Percentiles rank a stretch among this genome's conserved stretches.
Conservation (phyloP, 2,329 filamentous ascomycete species). For the Hymenoscyphus scutula region DNA sequence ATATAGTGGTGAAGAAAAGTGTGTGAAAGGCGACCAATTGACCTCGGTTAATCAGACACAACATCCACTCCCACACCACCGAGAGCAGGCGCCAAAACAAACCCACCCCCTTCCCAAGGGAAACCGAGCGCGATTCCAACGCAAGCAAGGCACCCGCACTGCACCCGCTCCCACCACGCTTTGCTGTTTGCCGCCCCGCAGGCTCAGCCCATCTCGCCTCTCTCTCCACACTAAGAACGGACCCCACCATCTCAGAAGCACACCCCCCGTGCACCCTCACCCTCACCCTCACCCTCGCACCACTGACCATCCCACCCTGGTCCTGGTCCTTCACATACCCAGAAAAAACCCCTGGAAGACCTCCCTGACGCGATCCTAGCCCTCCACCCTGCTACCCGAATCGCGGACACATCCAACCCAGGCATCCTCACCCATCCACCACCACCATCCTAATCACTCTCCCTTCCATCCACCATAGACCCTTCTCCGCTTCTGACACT, state of each 20-base stretch:
- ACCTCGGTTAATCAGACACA: neutral
- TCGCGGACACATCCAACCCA: conserved; percentile 1
- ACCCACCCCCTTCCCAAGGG: neutral
- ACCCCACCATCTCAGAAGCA: neutral
- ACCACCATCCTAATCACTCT: conserved; percentile 1
- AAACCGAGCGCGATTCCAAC: conserved; percentile 1
- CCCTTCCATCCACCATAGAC: neutral
- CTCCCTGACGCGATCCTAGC: neutral
- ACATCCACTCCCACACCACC: neutral
- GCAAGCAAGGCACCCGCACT: neutral
- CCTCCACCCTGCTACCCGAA: neutral
- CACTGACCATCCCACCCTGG: neutral
- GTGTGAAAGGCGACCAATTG: neutral
- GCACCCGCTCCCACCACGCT: neutral
- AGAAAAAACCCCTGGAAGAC: neutral
- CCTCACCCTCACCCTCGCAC: neutral
- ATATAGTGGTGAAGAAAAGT: neutral
- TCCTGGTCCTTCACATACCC: neutral
- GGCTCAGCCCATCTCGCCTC: neutral
- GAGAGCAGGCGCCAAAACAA: neutral
- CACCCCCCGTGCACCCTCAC: neutral
- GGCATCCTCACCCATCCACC: conserved; percentile 1
- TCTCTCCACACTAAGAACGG: conserved; percentile 2
- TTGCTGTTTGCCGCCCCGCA: neutral
- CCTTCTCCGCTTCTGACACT: neutral